Conservation (phyloP, 73 alveolate genomes). For the Uronychia setigera region DNA sequence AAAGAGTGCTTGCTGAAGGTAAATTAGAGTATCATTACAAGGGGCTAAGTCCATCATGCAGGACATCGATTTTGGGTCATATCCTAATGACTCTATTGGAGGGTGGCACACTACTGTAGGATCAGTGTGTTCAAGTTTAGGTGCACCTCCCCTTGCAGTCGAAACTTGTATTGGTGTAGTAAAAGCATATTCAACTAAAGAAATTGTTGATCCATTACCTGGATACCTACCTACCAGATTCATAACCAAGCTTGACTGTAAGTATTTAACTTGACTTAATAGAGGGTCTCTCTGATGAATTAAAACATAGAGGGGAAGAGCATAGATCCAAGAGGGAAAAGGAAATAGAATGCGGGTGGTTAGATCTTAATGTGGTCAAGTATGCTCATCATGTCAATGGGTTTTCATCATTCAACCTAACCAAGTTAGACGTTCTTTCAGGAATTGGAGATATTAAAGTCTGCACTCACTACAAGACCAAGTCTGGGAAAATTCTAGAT, state of each 20-base stretch:
- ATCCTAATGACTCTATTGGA: constrained; percentile 93
- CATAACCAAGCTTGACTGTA: background rate
- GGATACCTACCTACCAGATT: background rate
- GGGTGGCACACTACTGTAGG: constrained; percentile 90
- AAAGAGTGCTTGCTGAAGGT: constrained; percentile 85
- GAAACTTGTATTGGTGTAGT: constrained; percentile 93
- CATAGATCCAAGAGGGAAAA: constrained; percentile 97
- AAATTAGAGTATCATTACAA: background rate
- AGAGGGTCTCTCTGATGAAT: constrained; percentile 60
- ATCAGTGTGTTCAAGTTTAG: constrained; percentile 95
- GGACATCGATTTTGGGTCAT: constrained; percentile 96
- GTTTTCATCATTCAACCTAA: constrained; percentile 79
- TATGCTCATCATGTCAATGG: constrained; percentile 87
- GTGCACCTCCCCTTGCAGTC: constrained; percentile 92
- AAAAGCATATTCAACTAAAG: constrained; percentile 97
- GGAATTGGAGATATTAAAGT: constrained; percentile 80
- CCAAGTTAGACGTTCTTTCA: constrained; percentile 94
- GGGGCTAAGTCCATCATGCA: constrained; percentile 97
- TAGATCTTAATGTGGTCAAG: constrained; percentile 85
- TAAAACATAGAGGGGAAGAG: constrained; percentile 89
- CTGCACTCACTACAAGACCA: constrained; percentile 64
- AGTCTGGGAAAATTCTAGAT: constrained; percentile 67
- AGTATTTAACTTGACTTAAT: constrained; percentile 68
- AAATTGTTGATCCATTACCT: constrained; percentile 98
- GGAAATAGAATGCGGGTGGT: constrained; percentile 97